Evolutionary conservation across 2,329 filamentous ascomycete genomes (phyloP).

Genomic region (Teratosphaeriaceae sp.): DNA sequence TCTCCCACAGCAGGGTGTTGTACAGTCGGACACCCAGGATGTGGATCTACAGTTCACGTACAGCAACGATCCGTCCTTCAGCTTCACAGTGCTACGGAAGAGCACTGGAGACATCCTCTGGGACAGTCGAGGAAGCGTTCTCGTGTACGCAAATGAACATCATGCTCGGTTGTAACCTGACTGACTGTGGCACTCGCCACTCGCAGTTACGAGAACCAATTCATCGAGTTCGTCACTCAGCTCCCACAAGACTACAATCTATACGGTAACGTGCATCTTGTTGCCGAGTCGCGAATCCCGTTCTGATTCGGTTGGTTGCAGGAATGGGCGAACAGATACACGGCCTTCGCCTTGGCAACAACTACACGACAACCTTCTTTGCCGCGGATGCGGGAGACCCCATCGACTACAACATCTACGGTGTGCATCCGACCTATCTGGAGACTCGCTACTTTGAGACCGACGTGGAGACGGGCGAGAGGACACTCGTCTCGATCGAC

Average conservation of each 20-base stretch:
- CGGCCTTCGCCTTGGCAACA: slow-evolving; percentile 63
- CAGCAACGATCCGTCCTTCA: slow-evolving; percentile 53
- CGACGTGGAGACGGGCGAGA: slow-evolving; percentile 29
- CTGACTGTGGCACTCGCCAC: too few relatives aligned
- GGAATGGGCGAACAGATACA: slow-evolving; percentile 64
- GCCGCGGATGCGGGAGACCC: slow-evolving; percentile 62
- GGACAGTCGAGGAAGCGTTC: slow-evolving; percentile 54
- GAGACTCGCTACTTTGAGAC: slow-evolving; percentile 69
- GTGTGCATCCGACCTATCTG: slow-evolving; percentile 68
- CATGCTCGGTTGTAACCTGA: too few relatives aligned
- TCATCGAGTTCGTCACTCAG: slow-evolving; percentile 62
- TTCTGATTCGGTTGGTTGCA: not conserved
- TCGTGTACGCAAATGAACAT: too few relatives aligned
- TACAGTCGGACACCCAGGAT: slow-evolving; percentile 49
- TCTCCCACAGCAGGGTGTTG: slow-evolving; percentile 6
- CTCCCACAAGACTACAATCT: slow-evolving; percentile 68
- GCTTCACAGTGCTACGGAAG: slow-evolving; percentile 49
- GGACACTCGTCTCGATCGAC: slow-evolving; percentile 48
- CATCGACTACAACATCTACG: slow-evolving; percentile 64
- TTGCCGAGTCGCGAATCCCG: not conserved
- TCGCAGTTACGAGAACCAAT: slow-evolving; percentile 76
- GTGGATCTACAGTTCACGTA: slow-evolving; percentile 47
- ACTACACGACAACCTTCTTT: slow-evolving; percentile 62
- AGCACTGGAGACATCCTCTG: slow-evolving; percentile 62
- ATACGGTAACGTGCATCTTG: slow-evolving; percentile 26